Percentiles rank a stretch among this genome's conserved stretches.
Conservation (phyloP, 2,329 filamentous ascomycete species). For the Colletotrichum tofieldiae region DNA sequence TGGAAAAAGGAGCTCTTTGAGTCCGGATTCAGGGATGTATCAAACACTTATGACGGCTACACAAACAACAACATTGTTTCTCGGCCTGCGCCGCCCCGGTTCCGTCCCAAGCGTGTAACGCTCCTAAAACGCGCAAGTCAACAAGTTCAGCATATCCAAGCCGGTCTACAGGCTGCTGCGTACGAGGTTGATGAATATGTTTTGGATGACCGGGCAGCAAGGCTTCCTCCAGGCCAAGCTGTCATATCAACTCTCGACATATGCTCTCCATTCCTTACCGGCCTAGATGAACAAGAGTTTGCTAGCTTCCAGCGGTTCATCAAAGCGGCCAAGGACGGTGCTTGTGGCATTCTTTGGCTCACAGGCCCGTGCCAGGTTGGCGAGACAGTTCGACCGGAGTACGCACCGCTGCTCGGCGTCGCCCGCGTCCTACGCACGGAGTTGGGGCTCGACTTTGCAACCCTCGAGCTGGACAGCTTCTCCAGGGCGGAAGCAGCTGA, state of each 20-base stretch:
- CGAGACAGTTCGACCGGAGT: constrained; percentile 27
- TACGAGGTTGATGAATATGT: constrained; percentile 22
- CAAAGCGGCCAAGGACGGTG: constrained; percentile 10
- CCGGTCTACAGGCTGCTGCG: neutral
- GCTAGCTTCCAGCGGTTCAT: constrained; percentile 34
- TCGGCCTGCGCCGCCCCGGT: neutral
- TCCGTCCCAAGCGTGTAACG: neutral
- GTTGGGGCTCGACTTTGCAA: constrained; percentile 21
- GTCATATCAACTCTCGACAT: constrained; percentile 36
- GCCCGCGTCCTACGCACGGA: constrained; percentile 46
- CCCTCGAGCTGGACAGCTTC: constrained; percentile 13
- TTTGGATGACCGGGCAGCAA: constrained; percentile 7
- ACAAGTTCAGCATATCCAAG: neutral
- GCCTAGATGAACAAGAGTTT: constrained; percentile 32
- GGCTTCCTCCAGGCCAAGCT: constrained; percentile 44
- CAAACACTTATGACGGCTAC: constrained; percentile 19
- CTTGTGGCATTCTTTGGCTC: constrained; percentile 23
- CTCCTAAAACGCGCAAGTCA: constrained; percentile 3
- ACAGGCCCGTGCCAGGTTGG: constrained; percentile 29
- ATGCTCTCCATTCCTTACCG: neutral
- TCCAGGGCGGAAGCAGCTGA: neutral
- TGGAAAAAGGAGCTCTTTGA: constrained; percentile 49
- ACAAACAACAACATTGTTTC: constrained; percentile 29
- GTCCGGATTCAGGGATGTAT: constrained; percentile 47
- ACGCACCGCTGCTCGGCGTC: constrained; percentile 43